Percentiles rank a stretch among this genome's conserved stretches.
phyloP scores from a whole-genome alignment of 352 stramenopile genomes.

The Halophytophthora polymorphica region DNA sequence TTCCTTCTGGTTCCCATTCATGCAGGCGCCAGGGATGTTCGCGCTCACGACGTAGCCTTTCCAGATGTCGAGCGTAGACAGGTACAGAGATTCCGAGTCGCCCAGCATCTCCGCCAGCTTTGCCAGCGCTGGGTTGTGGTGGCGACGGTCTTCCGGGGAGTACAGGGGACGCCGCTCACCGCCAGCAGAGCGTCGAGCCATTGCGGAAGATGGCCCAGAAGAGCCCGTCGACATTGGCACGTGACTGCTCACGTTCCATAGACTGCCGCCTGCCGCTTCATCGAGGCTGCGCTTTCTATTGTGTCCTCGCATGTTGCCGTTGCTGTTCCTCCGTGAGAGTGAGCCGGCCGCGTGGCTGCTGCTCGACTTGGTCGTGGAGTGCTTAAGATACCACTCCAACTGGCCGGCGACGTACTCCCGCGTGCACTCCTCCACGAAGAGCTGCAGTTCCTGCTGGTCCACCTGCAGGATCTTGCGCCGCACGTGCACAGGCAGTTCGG shows the following conservation, averaged over 20 bases:
- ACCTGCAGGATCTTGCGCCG: slow-evolving; percentile 80
- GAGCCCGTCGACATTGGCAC: slow-evolving; percentile 42
- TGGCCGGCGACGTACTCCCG: slow-evolving; percentile 69
- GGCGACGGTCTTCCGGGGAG: slow-evolving; percentile 62
- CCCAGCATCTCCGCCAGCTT: slow-evolving; percentile 79
- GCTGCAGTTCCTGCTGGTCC: slow-evolving; percentile 60
- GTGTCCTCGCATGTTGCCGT: slow-evolving; percentile 13
- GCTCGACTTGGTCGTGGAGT: slow-evolving; percentile 21
- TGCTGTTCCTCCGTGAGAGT: slow-evolving; percentile 26
- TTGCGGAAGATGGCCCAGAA: slow-evolving; percentile 17
- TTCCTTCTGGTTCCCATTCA: slow-evolving; percentile 61
- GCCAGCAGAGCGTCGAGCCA: slow-evolving; percentile 20
- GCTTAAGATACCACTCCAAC: slow-evolving; percentile 64
- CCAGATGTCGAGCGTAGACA: slow-evolving; percentile 75
- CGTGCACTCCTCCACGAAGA: slow-evolving; percentile 74
- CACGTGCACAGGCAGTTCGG: slow-evolving; percentile 77
- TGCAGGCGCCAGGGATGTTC: slow-evolving; percentile 61
- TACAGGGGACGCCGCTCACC: slow-evolving; percentile 26
- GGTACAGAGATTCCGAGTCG: slow-evolving; percentile 79
- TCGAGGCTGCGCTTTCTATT: slow-evolving; percentile 34
- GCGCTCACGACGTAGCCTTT: slow-evolving; percentile 69
- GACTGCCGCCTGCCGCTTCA: slow-evolving; percentile 24
- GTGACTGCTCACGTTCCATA: slow-evolving; percentile 76
- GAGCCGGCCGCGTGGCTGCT: slow-evolving; percentile 6
- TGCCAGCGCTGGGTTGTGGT: slow-evolving; percentile 57